Conservation (phyloP, 371 early-diverging fungal species). For the Smittium culicis region DNA sequence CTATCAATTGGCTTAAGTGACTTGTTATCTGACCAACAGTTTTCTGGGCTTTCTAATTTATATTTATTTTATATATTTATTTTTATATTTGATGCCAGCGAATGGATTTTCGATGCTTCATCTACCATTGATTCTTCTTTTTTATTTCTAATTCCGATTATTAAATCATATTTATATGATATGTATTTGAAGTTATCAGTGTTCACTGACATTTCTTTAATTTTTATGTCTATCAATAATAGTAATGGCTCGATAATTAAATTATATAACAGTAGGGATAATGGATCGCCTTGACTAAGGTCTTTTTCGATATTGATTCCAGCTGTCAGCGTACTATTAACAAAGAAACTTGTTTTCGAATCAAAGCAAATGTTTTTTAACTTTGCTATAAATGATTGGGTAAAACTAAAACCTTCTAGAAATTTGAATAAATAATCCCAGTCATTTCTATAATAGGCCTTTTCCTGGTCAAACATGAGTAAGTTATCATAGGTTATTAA, state of each 20-base stretch:
- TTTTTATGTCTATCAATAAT: background rate
- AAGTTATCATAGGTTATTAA: background rate
- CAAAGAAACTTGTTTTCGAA: background rate
- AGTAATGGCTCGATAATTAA: conserved; percentile 13
- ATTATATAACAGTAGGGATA: conserved; percentile 15
- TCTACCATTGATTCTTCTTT: background rate
- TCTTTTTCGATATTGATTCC: conserved; percentile 10
- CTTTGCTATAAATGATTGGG: background rate
- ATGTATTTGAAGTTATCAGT: background rate
- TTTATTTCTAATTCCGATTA: background rate
- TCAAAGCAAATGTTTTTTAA: conserved; percentile 2
- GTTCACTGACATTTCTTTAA: background rate
- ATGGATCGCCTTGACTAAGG: conserved; percentile 13
- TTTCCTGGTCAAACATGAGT: conserved; percentile 6
- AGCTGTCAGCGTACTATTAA: conserved; percentile 2
- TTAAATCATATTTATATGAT: conserved; percentile 13
- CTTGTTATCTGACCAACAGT: background rate
- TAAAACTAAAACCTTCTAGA: background rate
- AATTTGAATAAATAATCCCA: conserved; percentile 6
- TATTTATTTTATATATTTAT: conserved; percentile 10
- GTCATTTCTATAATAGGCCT: conserved; percentile 8
- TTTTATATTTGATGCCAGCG: conserved; percentile 6
- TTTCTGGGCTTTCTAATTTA: too few species aligned
- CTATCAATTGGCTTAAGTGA: background rate
- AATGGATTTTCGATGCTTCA: conserved; percentile 4